phyloP scores from a whole-genome alignment of 202 grass and related monocot species.

The Schoenoplectus triqueter region DNA sequence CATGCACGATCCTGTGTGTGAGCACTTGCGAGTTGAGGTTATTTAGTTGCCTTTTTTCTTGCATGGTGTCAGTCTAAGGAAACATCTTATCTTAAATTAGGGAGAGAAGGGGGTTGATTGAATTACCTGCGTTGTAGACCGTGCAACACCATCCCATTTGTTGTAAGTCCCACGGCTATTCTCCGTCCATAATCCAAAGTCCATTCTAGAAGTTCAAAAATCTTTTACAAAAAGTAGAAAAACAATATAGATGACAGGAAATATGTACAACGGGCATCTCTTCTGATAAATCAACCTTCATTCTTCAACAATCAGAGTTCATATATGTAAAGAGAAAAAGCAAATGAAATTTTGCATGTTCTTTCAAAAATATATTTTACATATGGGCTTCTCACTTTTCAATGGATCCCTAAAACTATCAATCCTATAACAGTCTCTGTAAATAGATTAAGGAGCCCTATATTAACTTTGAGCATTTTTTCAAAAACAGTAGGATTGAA shows the following conservation, averaged over 20 bases:
- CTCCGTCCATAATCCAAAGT: constrained; percentile 89
- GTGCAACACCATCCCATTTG: constrained; percentile 99
- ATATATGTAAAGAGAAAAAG: background rate
- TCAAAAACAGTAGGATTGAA: background rate
- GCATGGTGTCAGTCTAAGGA: background rate
- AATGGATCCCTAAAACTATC: constrained; percentile 3
- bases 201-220: constrained; percentile 62
- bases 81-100: background rate
- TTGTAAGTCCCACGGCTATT: constrained; percentile 94
- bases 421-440: background rate
- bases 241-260: background rate
- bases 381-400: background rate
- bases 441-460: background rate
- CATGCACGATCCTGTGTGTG: too few relatives aligned
- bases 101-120: background rate
- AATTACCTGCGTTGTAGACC: constrained; percentile 81
- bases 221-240: background rate
- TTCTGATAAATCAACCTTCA: background rate
- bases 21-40: background rate
- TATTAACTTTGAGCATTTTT: background rate
- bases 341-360: background rate
- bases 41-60: background rate
- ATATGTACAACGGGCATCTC: background rate
- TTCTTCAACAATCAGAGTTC: background rate
- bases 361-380: constrained; percentile 8